Percentiles rank a stretch among this genome's conserved stretches.
These are phyloP conservation scores for Leishmania turanica DNA, from an alignment of 208 protist genomes.

Conservation along the genomic window DNA sequence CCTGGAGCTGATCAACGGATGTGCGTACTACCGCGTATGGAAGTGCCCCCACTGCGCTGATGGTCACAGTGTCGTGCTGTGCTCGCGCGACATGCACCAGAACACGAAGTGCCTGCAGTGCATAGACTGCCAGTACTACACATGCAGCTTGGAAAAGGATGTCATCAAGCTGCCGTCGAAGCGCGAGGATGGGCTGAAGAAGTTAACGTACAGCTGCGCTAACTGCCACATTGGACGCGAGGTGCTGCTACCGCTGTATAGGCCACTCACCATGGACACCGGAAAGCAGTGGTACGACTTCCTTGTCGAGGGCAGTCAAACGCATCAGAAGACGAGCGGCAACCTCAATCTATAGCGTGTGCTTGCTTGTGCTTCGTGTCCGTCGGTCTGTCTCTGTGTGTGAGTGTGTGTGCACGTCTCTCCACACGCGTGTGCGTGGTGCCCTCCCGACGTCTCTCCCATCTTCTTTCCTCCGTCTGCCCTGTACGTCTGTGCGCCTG, in stretches of 20 bases:
- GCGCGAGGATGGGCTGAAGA: constrained; percentile 82
- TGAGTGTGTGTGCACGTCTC: not conserved
- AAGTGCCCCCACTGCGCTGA: constrained; percentile 71
- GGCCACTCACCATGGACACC: constrained; percentile 68
- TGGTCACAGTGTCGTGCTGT: constrained; percentile 59
- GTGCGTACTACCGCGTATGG: constrained; percentile 84
- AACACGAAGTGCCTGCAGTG: constrained; percentile 82
- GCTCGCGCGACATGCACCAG: constrained; percentile 83
- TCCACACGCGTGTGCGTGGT: not conserved
- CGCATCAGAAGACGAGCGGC: constrained; percentile 52
- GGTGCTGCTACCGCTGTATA: constrained; percentile 76
- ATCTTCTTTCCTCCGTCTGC: not conserved
- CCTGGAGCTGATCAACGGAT: constrained; percentile 77
- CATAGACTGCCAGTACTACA: constrained; percentile 90
- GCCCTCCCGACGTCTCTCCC: not conserved
- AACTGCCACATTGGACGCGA: constrained; percentile 79
- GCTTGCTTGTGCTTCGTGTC: not conserved
- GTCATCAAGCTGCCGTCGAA: constrained; percentile 81
- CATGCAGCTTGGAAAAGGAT: constrained; percentile 70
- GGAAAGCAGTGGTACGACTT: constrained; percentile 84
- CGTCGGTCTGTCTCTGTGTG: not conserved
- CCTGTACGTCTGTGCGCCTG: not conserved
- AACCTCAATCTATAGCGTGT: constrained; percentile 51
- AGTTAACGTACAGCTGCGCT: constrained; percentile 74
- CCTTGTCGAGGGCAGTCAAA: constrained; percentile 64